Base-by-base conservation (phyloP, 768 basidiomycete species). In the Ramaria sp. region DNA sequence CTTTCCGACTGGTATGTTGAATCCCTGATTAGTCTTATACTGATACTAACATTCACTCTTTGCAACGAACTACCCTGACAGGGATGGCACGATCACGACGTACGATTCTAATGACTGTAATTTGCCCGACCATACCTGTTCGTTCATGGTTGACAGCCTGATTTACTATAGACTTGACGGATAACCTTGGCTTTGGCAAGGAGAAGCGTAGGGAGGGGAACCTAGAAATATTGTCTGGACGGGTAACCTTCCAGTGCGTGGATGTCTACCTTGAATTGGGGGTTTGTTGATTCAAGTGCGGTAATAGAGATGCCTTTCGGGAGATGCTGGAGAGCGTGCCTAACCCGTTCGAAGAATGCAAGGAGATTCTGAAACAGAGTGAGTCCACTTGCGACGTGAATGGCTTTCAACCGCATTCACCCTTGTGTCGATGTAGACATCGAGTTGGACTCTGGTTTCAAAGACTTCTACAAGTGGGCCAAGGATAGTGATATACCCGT, bases 1-100 rank as follows among this genome's bases (percentile, higher is more conserved):
- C 73, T 95, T 46, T 89, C 90, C 53, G 93, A 97, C 68, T 97
- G 93, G 91, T 92, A 66, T 55, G 84, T 76, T 59, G 59, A 58
- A 49, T 59, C 3, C 27, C 58, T 37, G 37, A 57, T 52, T 17
- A 53, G 33, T 47, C 53, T n/a, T 33, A 54, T 51, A 37, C 46
- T 31, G 52, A n/a, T 38, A 47, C 34, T 13, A 13, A 37, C 10
- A 24, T 20, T 47, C 34, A 22, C 50, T 48, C 22, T 48, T 58
- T 27, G 55, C 59, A 42, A n/a, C 20, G n/a, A 51, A 15, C 24
- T 30, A 13, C 7, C 34, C 15, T 49, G n/a, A 19, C 67, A 90
- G 88, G 89, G 88, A 91, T 72, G 88, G 88, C 64, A 97, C 93
- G 13, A 95, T 97, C 71, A 95, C 93, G 3, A 91, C 80, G 41